A percentile compares a stretch with the other conserved stretches of the same genome.
Conservation (phyloP, 169 alveolate species). For the Plasmodium gallinaceum region DNA sequence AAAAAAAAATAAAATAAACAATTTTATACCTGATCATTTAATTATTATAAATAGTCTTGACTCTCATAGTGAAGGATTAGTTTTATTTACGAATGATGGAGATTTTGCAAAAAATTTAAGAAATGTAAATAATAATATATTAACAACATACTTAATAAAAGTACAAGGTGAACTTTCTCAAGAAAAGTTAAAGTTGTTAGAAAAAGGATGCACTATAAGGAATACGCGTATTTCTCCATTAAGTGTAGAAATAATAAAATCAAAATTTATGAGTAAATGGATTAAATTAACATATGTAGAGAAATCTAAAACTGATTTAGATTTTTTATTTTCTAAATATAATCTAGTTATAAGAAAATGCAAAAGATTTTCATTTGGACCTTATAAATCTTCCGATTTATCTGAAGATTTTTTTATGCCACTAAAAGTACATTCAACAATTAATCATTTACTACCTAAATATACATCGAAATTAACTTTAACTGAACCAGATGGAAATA, state of each 20-base stretch:
- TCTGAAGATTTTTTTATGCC: conserved; percentile 32
- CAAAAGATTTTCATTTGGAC: conserved; percentile 75
- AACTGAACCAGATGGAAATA: conserved; percentile 36
- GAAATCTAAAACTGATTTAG: conserved; percentile 50
- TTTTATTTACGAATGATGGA: conserved; percentile 67
- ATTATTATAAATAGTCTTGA: conserved; percentile 51
- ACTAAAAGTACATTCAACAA: conserved; percentile 47
- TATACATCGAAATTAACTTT: conserved; percentile 16
- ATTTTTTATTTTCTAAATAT: conserved; percentile 34
- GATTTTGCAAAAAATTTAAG: conserved; percentile 66
- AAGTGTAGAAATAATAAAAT: conserved; percentile 26
- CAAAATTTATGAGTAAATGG: conserved; percentile 25
- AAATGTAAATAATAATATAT: conserved; percentile 44
- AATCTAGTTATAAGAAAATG: conserved; percentile 55
- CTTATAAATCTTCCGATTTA: conserved; percentile 55
- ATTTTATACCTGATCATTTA: conserved; percentile 50
- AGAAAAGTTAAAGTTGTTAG: conserved; percentile 25
- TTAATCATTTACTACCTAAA: conserved; percentile 19
- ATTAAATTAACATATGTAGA: conserved; percentile 67
- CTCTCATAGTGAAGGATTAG: conserved; percentile 39
- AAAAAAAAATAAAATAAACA: conserved; percentile 24
- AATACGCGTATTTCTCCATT: conserved; percentile 32
- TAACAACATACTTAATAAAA: conserved; percentile 64
- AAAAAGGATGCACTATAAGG: conserved; percentile 38
- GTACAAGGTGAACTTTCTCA: conserved; percentile 34